Base-by-base conservation (phyloP, 2,329 filamentous ascomycete genomes). In the Hypoxylon sp. region DNA sequence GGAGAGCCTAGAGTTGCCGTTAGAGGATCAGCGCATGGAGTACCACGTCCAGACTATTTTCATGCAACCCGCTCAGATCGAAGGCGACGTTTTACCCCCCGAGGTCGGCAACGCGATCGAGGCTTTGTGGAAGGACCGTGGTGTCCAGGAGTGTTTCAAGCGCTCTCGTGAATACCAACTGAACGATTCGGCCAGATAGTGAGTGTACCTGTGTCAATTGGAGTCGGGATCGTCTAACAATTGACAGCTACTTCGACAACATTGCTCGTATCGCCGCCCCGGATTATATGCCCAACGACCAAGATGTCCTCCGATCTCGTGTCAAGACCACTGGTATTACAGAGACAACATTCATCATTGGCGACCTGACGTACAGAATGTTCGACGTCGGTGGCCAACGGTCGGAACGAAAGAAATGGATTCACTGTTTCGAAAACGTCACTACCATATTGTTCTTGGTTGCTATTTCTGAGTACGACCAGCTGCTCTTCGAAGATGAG, bases 401-500 rank as follows among this genome's bases (percentile, higher is more conserved):
- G 78, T 97, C 93, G 6, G 94, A 97, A 81, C 90, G 94, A 77
- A 97, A 97, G 91, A 97, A 97, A 88, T 97, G 94, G 94, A 97
- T 97, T 73, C 94, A 97, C 83, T 97, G 94, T 83, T 97, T 97
- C 80, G 94, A 97, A 83, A 97, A 97, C 74, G 94, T 97, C 74
- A 97, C 93, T 7, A 97, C 94, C 8, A 97, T 97, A 72, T 90
- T 97, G 39, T 97, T 97, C 89, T 83, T 97, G 58, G 94, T 97
- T 70, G 94, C 94, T 79, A 97, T 97, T 72, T 97, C 93, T 71
- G 94, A 97, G 80, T 97, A 97, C 83, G 94, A 97, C 78, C 94
- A 97, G 82, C 85, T 97, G 65, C 86, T 97, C 47, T 97, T 97
- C 78, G 94, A 97, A 78, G 94, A 97, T 76, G 94, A 97, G 84